Conservation (phyloP, 2,329 filamentous ascomycete genomes). For the Myriosclerotinia scirpicola region DNA sequence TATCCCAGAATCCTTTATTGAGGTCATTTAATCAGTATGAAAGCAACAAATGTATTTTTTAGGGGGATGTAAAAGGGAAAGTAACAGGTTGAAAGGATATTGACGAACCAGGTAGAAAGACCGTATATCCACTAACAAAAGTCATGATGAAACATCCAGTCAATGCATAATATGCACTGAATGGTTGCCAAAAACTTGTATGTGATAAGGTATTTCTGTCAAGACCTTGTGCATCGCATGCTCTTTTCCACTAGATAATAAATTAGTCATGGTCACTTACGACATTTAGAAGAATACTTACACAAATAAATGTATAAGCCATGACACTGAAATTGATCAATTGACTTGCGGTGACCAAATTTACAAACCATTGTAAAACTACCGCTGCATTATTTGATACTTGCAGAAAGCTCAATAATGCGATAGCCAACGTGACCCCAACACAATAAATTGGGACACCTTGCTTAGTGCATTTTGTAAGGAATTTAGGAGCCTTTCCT, state of each 20-base stretch:
- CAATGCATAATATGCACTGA: constrained; percentile 54
- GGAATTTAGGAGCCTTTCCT: constrained; percentile 52
- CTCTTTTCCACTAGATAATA: constrained; percentile 51
- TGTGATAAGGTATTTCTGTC: constrained; percentile 49
- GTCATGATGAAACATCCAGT: constrained; percentile 56
- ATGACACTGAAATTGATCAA: constrained; percentile 55
- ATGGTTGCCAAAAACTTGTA: constrained; percentile 55
- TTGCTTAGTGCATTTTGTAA: constrained; percentile 51
- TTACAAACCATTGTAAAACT: constrained; percentile 63
- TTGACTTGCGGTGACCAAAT: constrained; percentile 54
- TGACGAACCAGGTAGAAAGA: constrained; percentile 52
- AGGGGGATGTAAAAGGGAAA: not conserved
- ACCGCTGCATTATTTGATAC: constrained; percentile 55
- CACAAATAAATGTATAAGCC: constrained; percentile 53
- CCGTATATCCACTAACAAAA: constrained; percentile 60
- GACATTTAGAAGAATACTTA: not conserved
- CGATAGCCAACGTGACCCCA: constrained; percentile 53
- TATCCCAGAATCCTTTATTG: constrained; percentile 49
- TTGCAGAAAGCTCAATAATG: constrained; percentile 61
- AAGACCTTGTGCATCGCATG: constrained; percentile 49
- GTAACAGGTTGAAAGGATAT: not conserved
- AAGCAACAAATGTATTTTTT: not conserved
- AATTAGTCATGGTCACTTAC: not conserved
- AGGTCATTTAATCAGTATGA: not conserved
- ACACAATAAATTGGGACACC: constrained; percentile 61